A percentile compares a stretch with the other conserved stretches of the same genome.
Conservation (phyloP, 192 early-diverging fungal genomes). For the Rhizoclosmatium sp. region DNA sequence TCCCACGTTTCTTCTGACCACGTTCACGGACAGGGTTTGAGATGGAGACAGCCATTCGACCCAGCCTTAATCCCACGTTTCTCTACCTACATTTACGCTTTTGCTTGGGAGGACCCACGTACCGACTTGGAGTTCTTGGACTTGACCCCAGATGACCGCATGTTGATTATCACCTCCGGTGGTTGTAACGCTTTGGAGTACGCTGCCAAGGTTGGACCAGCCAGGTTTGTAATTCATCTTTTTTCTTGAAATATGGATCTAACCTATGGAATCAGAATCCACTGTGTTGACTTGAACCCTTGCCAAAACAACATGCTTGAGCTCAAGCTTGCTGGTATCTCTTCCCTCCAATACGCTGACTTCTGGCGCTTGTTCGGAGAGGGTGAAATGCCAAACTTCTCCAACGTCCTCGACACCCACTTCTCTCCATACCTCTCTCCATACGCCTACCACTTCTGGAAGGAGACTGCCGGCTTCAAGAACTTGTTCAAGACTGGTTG, state of each 20-base stretch:
- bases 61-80: conserved; percentile 67
- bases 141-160: conserved; percentile 67
- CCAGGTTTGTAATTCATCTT: conserved; percentile 38
- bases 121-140: conserved; percentile 76
- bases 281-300: conserved; percentile 90
- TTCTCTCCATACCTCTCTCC: conserved; percentile 77
- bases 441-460: conserved; percentile 83
- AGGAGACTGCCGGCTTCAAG: conserved; percentile 64
- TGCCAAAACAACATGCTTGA: conserved; percentile 91
- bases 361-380: conserved; percentile 85
- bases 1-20: conserved; percentile 47
- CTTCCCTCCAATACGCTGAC: conserved; percentile 64
- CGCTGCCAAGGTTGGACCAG: conserved; percentile 71
- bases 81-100: conserved; percentile 85
- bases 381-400: conserved; percentile 70
- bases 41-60: conserved; percentile 61
- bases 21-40: conserved; percentile 58
- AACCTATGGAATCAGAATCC: conserved; percentile 54
- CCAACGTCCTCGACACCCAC: conserved; percentile 64
- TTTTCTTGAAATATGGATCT: conserved; percentile 5
- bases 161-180: conserved; percentile 84
- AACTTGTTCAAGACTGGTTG: conserved; percentile 86
- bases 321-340: conserved; percentile 79
- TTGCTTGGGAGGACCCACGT: conserved; percentile 87
- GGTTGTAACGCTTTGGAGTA: conserved; percentile 86